Evolutionary conservation across 345 rosid genomes (phyloP), one percentile per base, ranked within the genome.

Genomic region (Lepidium africanum): DNA sequence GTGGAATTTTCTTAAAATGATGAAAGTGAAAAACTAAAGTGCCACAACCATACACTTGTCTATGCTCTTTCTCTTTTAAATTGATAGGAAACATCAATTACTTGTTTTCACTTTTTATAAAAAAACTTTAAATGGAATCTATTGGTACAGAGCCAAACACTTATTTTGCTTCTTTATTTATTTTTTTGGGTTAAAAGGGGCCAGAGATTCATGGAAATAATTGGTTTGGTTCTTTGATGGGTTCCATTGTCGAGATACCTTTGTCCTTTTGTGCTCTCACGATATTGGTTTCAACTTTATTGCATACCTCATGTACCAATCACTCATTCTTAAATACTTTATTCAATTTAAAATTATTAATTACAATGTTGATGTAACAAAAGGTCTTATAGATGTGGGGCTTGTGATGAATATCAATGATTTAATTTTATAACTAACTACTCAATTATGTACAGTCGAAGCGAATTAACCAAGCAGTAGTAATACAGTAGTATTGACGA

Each of bases 81-180:
- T 81, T 73, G 76, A 80, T 73, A 75, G 86, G 90, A 75, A 69
- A 77, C 80, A 75, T 78, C 79, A 76, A 67, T 67, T 54, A 78
- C 71, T 52, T 16, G 19, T 65, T 56, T 16, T 11, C 40, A 48
- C 36, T 45, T 30, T 6, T 30, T 11, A 52, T 12, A 23, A 12
- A 7, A 25, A 14, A 5, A 41, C 42, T 40, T 48, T 49, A 41
- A 30, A 17, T 13, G 76, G 70, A 64, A 56, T 63, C 65, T 57
- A 64, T 72, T 48, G 76, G 71, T 49, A 64, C 52, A 56, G 30
- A 64, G 47, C 37, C 76, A 48, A 47, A 72, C 70, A 72, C 70
- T 64, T 47, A 36, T 57, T 55, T 69, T 45, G 56, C 38, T 54
- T 67, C 15, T 21, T 19, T 4, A 4, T 32, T 33, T 8, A 23